phyloP scores from a whole-genome alignment of 106 monocot genomes.

The Acanthochlamys bracteata region DNA sequence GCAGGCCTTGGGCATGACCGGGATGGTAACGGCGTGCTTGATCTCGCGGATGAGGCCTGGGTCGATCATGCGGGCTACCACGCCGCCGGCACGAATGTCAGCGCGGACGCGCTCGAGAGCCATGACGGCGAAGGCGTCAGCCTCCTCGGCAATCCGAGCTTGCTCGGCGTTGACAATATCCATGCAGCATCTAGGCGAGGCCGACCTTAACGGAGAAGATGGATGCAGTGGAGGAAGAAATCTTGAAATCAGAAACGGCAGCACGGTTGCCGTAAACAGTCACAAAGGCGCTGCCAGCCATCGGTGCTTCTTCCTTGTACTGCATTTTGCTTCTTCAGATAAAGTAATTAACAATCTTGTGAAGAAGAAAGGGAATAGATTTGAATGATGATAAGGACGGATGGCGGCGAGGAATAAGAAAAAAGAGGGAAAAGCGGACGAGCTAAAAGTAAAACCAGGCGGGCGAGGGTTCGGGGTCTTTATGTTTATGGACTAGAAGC shows the following conservation, averaged over 20 bases:
- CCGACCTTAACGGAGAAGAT: conserved; percentile 53
- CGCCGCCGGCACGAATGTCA: conserved; percentile 37
- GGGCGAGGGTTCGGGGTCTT: too few species aligned
- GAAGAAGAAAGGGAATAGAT: neutral
- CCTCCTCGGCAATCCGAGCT: conserved; percentile 54
- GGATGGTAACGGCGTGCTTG: neutral
- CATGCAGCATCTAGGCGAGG: conserved; percentile 59
- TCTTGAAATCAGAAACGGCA: neutral
- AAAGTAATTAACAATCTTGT: neutral
- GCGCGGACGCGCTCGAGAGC: conserved; percentile 69
- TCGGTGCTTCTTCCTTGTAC: neutral
- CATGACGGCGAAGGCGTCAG: conserved; percentile 62
- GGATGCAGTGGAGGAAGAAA: neutral
- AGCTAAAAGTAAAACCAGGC: too few species aligned
- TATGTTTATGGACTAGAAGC: too few species aligned
- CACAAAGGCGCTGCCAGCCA: neutral
- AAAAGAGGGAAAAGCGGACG: too few species aligned
- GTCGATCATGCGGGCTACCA: neutral
- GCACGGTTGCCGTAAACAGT: neutral
- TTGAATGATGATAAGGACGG: too few species aligned
- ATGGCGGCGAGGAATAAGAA: too few species aligned
- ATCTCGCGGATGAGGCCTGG: neutral
- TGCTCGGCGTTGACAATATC: conserved; percentile 54
- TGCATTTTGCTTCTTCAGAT: neutral
- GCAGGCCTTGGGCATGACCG: neutral